Base-by-base conservation (phyloP, 176 grass and related monocot species). In the Bothriochloa decipiens region DNA sequence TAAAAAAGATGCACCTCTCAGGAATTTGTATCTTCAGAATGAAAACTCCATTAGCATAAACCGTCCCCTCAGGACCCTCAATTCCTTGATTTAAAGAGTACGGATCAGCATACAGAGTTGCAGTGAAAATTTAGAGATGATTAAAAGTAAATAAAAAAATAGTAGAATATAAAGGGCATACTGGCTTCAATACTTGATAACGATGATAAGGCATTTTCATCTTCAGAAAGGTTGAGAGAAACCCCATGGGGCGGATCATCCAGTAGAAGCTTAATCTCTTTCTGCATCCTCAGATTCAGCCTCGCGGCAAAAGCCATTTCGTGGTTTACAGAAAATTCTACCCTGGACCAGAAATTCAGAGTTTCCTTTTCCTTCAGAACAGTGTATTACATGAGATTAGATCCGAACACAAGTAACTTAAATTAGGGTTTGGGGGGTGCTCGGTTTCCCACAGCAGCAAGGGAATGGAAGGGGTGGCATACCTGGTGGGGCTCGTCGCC, bases 11-110 rank as follows among this genome's bases (percentile, higher is more conserved):
- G 70, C 32, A 95, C 92, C 91, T 98, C 82, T 95, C 92, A 85
- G 92, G 89, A 82, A 98, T 91, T 90, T 92, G 87, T 61, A 98
- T 98, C 72, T 91, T 98, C 62, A 95, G n/a, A 84, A 82, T 80
- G 41, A 95, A 98, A 84, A 82, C 72, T 82, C 92, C 95, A 62
- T 93, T 91, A 13, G 89, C 85, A 78, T 98, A 98, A 82, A 98
- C 80, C 2, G 91, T 98, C 72, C 36, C 92, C 16, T 89, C 80
- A 65, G 95, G 91, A 14, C 95, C 95, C 41, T 95, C 61, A 29
- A 95, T 95, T 58, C 75, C 92, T 95, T 83, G 41, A 79, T 61
- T 85, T 78, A 73, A 62, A 40, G 16, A 75, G 49, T 15, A 33
- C 8, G 14, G 12, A 64, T 70, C 17, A 76, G 39, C 70, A 87